Percentiles rank a stretch among this genome's conserved stretches.
phyloP scores from a whole-genome alignment of 176 grass and related monocot genomes.

The Juncus effusus region DNA sequence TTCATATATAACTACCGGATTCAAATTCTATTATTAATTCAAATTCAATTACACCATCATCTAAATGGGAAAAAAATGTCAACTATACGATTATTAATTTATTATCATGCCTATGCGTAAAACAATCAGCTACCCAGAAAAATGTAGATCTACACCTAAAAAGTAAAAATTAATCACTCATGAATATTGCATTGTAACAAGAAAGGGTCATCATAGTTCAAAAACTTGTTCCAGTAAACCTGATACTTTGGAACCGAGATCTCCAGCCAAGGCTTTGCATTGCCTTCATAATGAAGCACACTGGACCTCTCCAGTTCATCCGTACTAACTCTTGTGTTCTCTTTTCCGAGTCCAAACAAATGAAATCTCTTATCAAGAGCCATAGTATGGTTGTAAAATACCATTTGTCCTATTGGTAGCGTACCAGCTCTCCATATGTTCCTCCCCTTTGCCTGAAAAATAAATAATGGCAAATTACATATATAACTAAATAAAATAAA shows the following conservation, averaged over 20 bases:
- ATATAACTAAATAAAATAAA: neutral
- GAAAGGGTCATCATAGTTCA: slow-evolving; percentile 51
- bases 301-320: slow-evolving; percentile 43
- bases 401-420: slow-evolving; percentile 60
- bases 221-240: slow-evolving; percentile 55
- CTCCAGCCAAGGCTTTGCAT: slow-evolving; percentile 78
- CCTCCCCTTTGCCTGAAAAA: slow-evolving; percentile 52
- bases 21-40: no score
- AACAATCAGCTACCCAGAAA: neutral
- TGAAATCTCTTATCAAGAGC: slow-evolving; percentile 68
- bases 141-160: neutral
- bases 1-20: no score
- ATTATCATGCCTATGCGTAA: neutral
- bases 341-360: slow-evolving; percentile 50
- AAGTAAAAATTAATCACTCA: slow-evolving; percentile 4
- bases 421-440: slow-evolving; percentile 67
- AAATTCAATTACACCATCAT: no score
- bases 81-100: slow-evolving; percentile 6
- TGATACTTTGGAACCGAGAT: slow-evolving; percentile 66
- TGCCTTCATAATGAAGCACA: slow-evolving; percentile 71
- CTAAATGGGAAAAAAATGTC: neutral
- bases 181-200: slow-evolving; percentile 80
- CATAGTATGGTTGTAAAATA: slow-evolving; percentile 70
- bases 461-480: neutral
- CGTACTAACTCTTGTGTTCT: slow-evolving; percentile 22